phyloP scores from a whole-genome alignment of 345 rosid genomes.

The Eucalyptus sideroxylon region DNA sequence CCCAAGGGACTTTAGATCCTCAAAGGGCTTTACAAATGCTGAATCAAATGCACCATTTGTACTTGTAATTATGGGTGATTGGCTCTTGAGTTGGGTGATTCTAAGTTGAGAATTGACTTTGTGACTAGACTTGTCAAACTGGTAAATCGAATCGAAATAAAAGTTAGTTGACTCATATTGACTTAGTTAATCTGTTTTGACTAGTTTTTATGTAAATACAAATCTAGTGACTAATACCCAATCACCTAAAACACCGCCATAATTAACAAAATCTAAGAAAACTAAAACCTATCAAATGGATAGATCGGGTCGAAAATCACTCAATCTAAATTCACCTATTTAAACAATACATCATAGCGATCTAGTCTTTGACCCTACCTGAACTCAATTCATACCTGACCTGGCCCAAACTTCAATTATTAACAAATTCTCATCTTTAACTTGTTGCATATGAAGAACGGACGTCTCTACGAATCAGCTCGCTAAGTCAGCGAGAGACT shows the following conservation, averaged over 20 bases:
- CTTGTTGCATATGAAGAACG: neutral
- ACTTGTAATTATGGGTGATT: neutral
- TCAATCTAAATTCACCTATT: neutral
- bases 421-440: neutral
- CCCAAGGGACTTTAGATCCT: neutral
- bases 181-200: neutral
- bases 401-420: neutral
- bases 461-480: neutral
- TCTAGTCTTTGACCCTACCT: neutral
- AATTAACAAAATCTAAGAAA: no score
- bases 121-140: neutral
- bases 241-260: rapidly evolving
- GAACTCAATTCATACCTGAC: neutral
- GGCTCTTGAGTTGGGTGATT: neutral
- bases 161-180: no score
- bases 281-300: neutral
- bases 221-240: neutral
- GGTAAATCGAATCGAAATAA: rapidly evolving
- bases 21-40: no score
- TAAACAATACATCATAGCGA: neutral
- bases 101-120: neutral
- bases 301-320: neutral
- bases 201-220: no score
- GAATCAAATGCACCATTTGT: neutral
- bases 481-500: neutral